Evolutionary conservation across 148 eudicot genomes (phyloP), one percentile per base, ranked within the genome.

Genomic region (Rhododendron henanense): DNA sequence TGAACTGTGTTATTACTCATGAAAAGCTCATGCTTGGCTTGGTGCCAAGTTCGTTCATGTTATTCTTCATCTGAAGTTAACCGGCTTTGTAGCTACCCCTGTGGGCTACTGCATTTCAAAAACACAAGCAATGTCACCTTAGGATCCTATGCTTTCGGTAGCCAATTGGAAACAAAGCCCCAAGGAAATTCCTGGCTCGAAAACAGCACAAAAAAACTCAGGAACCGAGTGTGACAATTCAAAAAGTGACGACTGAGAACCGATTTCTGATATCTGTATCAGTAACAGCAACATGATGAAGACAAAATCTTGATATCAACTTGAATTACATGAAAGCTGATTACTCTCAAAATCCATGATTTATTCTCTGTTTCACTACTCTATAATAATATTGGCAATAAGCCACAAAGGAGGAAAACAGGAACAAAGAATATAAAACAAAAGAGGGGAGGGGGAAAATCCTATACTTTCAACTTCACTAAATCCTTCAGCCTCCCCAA

Each of bases 401-500:
- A 55, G 77, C 85, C 83, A 63, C 61, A 45, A 74, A 59, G 65
- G 65, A 4, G 59, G 48, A 15, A 19, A n/a, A 79, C 69, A 61
- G 15, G 28, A 78, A 76, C 25, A 37, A 76, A 13, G 39, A 78
- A 71, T 59, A 39, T 14, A 16, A 10, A 84, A 75, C 10, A 53
- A 4, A 16, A n/a, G 74, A 13, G 39, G 21, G 13, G 74, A 13
- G 39, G 31, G 19, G 41, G 18, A 8, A 14, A 37, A 21, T 75
- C 35, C 33, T 37, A 6, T 51, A 84, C 14, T 50, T 51, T 21
- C 28, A 75, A 47, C 75, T 25, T 57, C 45, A 73, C 86, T 76
- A 53, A 76, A 86, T 71, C 78, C 71, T 76, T 81, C 63, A 84
- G 18, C 82, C 79, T 83, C 85, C 86, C 63, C 33, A 15, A 57